Evolutionary conservation across 2,329 filamentous ascomycete genomes (phyloP), one percentile per base, ranked within the genome.

Genomic region (Microdochium bolleyi): DNA sequence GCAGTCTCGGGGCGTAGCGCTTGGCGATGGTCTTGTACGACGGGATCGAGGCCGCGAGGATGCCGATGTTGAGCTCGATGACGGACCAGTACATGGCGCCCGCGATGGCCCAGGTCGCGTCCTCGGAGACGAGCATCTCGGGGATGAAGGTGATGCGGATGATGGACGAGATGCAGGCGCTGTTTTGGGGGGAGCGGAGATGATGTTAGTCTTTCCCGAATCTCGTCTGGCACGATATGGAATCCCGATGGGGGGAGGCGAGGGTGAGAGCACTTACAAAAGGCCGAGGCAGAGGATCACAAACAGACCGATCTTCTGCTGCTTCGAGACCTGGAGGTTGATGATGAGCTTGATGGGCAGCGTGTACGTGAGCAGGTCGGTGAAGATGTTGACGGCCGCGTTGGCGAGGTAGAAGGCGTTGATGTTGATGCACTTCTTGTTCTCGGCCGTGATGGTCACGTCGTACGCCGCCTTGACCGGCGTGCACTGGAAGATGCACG

Each of bases 331-430:
- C 51, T 74, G 72, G 9, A 77, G 60, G 24, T 64, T 67, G 55
- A 70, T 62, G 22, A 77, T 62, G 13, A 74, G 68, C 3, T 64
- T 67, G 52, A 76, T 67, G 1, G 75, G 75, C 5, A 77, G 60
- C 2, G 67, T 64, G 55, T 73, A 75, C 24, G 73, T 74, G 21
- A 74, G 52, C 10, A 77, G 52, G 56, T 76, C 73, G 13, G 73
- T 76, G 14, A 71, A 54, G 54, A 77, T 74, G 58, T 75, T 75
- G 37, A 76, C 62, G 2, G 68, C 72, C 0, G 75, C 72, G 54
- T 76, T 74, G 52, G 68, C 64, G 22, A 76, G 67, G 56, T 76
- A 76, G 58, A 76, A 75, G 19, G 71, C 64, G 50, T 75, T 72
- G 56, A 75, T 71, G 49, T 73, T 61, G 52, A 77, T 63, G 57